Evolutionary conservation across 805 yeast genomes (phyloP), one percentile per base, ranked within the genome.

Genomic region (Saturnispora silvae): DNA sequence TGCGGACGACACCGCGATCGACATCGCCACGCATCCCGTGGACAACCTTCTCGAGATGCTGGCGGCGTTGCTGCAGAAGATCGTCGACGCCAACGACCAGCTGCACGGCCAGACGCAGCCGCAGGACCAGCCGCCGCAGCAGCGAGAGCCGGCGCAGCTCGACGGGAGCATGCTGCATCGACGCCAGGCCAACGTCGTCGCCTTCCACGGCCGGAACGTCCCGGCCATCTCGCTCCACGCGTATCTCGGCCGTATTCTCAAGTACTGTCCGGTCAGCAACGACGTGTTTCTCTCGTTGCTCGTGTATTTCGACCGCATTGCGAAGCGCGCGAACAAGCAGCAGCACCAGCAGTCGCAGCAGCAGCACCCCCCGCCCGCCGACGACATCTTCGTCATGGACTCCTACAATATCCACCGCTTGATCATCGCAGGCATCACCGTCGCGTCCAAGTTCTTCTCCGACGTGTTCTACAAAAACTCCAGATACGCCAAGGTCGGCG

Each of bases 221-320:
- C 98, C 98, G 1, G 95, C 94, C n/a, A 92, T 92, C 37, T 75
- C 87, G 10, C 68, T 92, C 33, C 86, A 85, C 50, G 92, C 94
- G 16, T 92, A 92, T 55, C 67, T 92, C 42, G 72, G 84, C 30
- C 75, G 98, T 53, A 89, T 92, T 20, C 72, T 89, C 55, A 89
- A 89, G 59, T 92, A 92, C 61, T 92, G 99, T 57, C 97, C 99
- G 0, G 92, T 92, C n/a, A 87, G 98, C 3, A 89, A 89, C 59
- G 97, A 92, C 56, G 97, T 92, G 24, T 92, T 87, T 57, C 63
- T 92, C 33, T 79, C 95, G 27, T 61, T 92, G 25, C 66, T 92
- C 49, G 96, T 92, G 22, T 92, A 92, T 57, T 86, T 92, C 61
- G 99, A 92, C 60, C 65, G 97, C 44, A 85, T 89, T 31, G 92